Base-by-base conservation (phyloP, 257 asterid genomes). In the Cruciata laevipes region DNA sequence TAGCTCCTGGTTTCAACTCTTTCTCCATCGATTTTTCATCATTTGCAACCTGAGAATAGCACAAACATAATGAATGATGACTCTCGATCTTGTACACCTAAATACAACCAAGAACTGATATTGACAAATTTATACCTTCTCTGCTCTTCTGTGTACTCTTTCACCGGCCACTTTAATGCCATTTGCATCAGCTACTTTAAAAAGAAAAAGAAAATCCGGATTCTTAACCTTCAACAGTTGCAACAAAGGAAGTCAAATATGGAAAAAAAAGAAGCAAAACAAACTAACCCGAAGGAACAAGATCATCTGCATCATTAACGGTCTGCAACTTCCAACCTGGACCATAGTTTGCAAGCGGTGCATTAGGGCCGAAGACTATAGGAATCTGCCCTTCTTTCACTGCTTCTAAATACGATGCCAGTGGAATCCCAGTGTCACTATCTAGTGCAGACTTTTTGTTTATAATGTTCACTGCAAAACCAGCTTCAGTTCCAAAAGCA, bases 311-410 rank as follows among this genome's bases (percentile, higher is more conserved):
- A 71, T 79, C 78, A 70, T 59, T 53, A 65, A 74, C 92, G 16
- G 95, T 83, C 71, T 83, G 96, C 86, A 91, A 75, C 62, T 80
- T 85, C 98, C 95, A 89, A 60, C 71, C 90, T 11, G 81, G 63
- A 13, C 96, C 96, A 33, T 87, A 91, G 73, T 78, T 81, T 14
- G 85, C 89, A 25, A 91, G 95, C 78, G 80, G 65, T 9, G 95
- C 84, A 71, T 52, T 83, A 23, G 89, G 95, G 65, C 96, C 96
- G 77, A 91, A 91, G 80, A 83, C 83, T 44, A 91, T 84, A 61
- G 95, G 84, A 65, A 83, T 87, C 70, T 89, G 86, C 61, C 85
- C 95, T 74, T 81, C 96, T 79, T 85, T 91, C 40, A 89, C 83
- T 17, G 96, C 98, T 81, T 91, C 96, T 66, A 91, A 80, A 59